These are phyloP conservation scores for Darksidea phi DNA, from an alignment of 495 filamentous ascomycete species.

Conservation along the genomic window DNA sequence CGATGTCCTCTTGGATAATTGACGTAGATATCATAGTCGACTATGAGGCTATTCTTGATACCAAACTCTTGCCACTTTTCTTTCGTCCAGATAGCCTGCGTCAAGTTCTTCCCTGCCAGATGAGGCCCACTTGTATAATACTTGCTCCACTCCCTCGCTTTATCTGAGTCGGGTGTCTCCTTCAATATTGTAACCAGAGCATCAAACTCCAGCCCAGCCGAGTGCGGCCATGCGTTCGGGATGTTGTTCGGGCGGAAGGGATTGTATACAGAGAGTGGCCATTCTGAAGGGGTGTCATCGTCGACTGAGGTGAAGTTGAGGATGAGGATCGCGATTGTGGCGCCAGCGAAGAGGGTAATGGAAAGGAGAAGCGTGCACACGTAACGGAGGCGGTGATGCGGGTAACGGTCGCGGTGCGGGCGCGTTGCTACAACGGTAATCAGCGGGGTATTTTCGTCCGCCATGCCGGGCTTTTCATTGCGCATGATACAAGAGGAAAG, in stretches of 20 bases:
- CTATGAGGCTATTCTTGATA: conserved; percentile 66
- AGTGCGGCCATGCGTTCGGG: conserved; percentile 43
- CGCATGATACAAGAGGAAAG: background rate
- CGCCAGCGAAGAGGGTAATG: conserved; percentile 55
- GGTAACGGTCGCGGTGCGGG: conserved; percentile 59
- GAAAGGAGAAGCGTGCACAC: conserved; percentile 67
- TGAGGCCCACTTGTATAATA: conserved; percentile 92
- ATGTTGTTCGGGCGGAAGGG: conserved; percentile 47
- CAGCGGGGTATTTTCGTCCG: conserved; percentile 61
- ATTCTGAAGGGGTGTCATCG: conserved; percentile 21
- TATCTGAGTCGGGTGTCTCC: conserved; percentile 65
- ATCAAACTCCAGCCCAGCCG: conserved; percentile 53
- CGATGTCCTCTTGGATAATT: conserved; percentile 85
- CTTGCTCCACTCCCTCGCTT: conserved; percentile 75
- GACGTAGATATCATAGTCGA: conserved; percentile 82
- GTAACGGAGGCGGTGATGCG: conserved; percentile 65
- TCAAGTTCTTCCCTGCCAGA: conserved; percentile 83
- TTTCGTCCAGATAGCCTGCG: conserved; percentile 82
- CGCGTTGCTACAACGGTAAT: conserved; percentile 56
- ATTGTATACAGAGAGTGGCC: conserved; percentile 43
- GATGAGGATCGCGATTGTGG: conserved; percentile 62
- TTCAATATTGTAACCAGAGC: conserved; percentile 70
- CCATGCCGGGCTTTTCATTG: conserved; percentile 45
- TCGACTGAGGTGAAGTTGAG: conserved; percentile 42
- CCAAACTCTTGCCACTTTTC: conserved; percentile 85